Base-by-base conservation (phyloP, 371 early-diverging fungal genomes). In the Mortierella sp. region DNA sequence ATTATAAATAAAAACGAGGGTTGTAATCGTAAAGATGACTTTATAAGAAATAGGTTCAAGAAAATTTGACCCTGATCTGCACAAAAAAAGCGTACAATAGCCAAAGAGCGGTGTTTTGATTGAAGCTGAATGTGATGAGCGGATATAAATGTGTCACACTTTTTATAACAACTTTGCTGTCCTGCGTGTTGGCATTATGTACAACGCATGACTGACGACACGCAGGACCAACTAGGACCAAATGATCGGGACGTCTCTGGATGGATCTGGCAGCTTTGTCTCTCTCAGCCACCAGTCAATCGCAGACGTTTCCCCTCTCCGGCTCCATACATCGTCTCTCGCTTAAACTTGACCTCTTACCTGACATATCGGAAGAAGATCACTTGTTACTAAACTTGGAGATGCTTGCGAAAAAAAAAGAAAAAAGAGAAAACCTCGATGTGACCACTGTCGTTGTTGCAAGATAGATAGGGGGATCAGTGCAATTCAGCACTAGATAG, bases 21-120 rank as follows among this genome's bases (percentile, higher is more conserved):
- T 67, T 67, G 22, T 16, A 59, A 67, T 59, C 59, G n/a, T 43
- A 45, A 66, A 66, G 66, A 49, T 52, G 24, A 52, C 54, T 52
- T 26, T 49, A 12, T n/a, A 4, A 28, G 43, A 61, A 61, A 40
- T 40, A 61, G 22, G 14, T 40, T 40, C 62, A 26, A 26, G n/a
- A 16, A 49, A n/a, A 49, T 49, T 14, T 24, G 24, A 24, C 14
- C 20, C 35, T 16, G 37, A 37, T 30, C 30, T 24, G 10, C 58
- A 20, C 54, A 18, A 20, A 51, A 16, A 51, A 8, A n/a, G 52
- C 26, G 26, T 9, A 55, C 47, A 45, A 9, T 45, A 16, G 47
- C 16, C 47, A 45, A 45, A 16, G 47, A 12, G 16, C 47, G 16
- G 47, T 45, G 64, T 30, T 43, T 51, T 16, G 51, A 51, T 51